phyloP scores from a whole-genome alignment of 2,329 filamentous ascomycete species.

The Aureobasidium subglaciale region DNA sequence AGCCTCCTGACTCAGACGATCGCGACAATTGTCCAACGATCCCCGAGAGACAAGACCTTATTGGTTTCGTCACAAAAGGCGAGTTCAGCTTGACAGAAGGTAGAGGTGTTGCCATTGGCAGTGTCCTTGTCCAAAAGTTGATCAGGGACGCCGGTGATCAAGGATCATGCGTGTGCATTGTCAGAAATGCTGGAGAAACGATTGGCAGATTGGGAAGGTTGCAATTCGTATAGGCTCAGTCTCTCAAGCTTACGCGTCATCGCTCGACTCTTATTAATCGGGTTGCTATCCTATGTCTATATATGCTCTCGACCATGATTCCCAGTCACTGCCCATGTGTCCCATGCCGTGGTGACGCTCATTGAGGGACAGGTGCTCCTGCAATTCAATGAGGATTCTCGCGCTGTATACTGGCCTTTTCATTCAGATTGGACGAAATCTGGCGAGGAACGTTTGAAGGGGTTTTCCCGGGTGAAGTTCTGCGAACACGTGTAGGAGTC shows the following conservation, averaged over 20 bases:
- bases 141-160: conserved; percentile 18
- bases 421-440: conserved; percentile 2
- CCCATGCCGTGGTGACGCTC: not conserved
- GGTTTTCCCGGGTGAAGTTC: not conserved
- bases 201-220: conserved; percentile 73
- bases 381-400: not conserved
- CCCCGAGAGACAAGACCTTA: conserved; percentile 67
- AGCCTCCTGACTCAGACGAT: conserved; percentile 25
- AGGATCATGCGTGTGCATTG: conserved; percentile 60
- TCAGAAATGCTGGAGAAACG: conserved; percentile 71
- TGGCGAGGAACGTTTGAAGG: not conserved
- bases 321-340: not conserved
- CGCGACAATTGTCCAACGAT: conserved; percentile 44
- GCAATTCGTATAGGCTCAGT: conserved; percentile 50
- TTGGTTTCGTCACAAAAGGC: conserved; percentile 86
- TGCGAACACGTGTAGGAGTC: conserved; percentile 4
- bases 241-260: not conserved
- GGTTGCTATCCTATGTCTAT: not conserved
- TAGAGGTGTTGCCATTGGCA: conserved; percentile 67
- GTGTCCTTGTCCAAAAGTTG: conserved; percentile 45
- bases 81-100: conserved; percentile 75
- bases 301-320: not conserved
- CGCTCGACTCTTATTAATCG: not conserved
- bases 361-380: not conserved
- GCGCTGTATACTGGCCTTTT: not conserved